Base-by-base conservation (phyloP, 805 yeast genomes). In the Ogataea pilisensis region DNA sequence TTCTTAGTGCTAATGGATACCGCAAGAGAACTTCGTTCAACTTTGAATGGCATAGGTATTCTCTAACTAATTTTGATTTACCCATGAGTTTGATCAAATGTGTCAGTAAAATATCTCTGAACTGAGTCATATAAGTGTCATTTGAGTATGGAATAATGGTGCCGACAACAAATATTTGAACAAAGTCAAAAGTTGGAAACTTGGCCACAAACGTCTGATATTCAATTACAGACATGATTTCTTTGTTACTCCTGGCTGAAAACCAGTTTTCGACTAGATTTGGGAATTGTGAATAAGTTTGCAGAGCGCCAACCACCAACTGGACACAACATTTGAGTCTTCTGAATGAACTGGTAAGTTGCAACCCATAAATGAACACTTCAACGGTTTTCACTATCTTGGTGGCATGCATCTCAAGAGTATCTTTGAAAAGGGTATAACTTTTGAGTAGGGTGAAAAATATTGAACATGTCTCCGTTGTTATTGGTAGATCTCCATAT, bases 131-230 rank as follows among this genome's bases (percentile, higher is more conserved):
- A 26, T 31, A 31, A 5, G 29, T 20, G 28, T 47, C 51, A 8
- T 21, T 27, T 12, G 41, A 27, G 9, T 39, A 26, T 3, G 43
- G 41, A 1, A 12, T 35, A 4, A 44, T 31, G 1, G 48, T 38
- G 8, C 35, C 35, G 24, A 28, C 30, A 16, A 43, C 41, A 20
- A 50, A 39, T 6, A 35, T 21, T 19, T 44, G 46, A 4, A 46
- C 48, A 33, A 48, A 51, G 18, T 44, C 47, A 29, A 51, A 51
- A 3, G 54, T 37, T 3, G 56, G 56, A n/a, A 50, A 43, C 13
- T 34, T 20, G 16, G 34, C 38, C 31, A 25, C 27, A 13, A 34
- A 38, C 3, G 18, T 20, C 17, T 36, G 45, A 25, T 33, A 37
- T 18, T 37, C 38, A 25, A 38, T 14, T 6, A 9, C 14, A n/a